phyloP scores from a whole-genome alignment of 139 green algal species.

The Nannochloris sp. region DNA sequence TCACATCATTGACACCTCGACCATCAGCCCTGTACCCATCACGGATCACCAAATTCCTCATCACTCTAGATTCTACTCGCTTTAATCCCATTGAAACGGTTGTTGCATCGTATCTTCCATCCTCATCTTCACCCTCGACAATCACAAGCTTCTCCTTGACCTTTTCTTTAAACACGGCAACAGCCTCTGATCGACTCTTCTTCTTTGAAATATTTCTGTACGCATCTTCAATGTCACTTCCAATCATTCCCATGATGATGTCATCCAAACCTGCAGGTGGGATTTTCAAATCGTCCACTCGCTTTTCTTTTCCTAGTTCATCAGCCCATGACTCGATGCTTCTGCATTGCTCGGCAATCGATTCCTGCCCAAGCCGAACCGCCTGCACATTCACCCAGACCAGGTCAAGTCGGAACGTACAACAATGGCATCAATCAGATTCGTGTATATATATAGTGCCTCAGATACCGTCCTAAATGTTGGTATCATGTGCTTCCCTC shows the following conservation, averaged over 20 bases:
- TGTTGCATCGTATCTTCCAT: not conserved
- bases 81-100: slow-evolving; percentile 17
- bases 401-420: not conserved
- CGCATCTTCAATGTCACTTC: slow-evolving; percentile 9
- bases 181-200: slow-evolving; percentile 31
- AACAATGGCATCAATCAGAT: no score
- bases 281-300: slow-evolving; percentile 29
- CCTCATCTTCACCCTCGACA: slow-evolving; percentile 1
- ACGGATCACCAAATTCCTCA: slow-evolving; percentile 51
- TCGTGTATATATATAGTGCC: not conserved
- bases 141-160: slow-evolving; percentile 17
- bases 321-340: slow-evolving; percentile 62
- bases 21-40: slow-evolving; percentile 71
- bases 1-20: slow-evolving; percentile 56
- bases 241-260: slow-evolving; percentile 25
- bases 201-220: slow-evolving; percentile 35
- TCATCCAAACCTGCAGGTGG: slow-evolving; percentile 48
- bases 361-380: slow-evolving; percentile 39
- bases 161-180: slow-evolving; percentile 20
- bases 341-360: slow-evolving; percentile 53
- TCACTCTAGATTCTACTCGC: slow-evolving; percentile 46
- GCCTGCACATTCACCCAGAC: slow-evolving; percentile 23
- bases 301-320: slow-evolving; percentile 67
- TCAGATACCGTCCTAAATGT: slow-evolving; percentile 35
- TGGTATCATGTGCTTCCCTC: slow-evolving; percentile 12